Percentiles rank a stretch among this genome's conserved stretches.
Conservation (phyloP, 1,284 basidiomycete genomes). For the Naganishia sp. region DNA sequence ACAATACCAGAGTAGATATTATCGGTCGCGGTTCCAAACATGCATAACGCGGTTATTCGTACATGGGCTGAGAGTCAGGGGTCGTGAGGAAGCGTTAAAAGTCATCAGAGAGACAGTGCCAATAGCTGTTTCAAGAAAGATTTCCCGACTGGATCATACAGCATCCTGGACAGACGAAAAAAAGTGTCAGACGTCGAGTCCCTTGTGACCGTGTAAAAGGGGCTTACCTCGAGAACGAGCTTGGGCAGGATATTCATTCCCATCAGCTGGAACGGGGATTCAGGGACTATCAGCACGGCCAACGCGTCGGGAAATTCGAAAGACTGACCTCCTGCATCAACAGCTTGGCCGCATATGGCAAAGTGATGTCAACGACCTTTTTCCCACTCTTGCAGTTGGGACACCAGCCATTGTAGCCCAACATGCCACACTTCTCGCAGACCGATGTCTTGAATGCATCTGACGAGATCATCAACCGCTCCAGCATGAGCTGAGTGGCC, state of each 20-base stretch:
- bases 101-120: too few relatives aligned
- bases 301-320: not conserved
- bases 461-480: constrained; percentile 96
- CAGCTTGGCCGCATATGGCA: constrained; percentile 96
- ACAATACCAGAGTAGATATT: too few relatives aligned
- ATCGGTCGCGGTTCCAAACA: too few relatives aligned
- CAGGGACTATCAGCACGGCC: not conserved
- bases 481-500: constrained; percentile 91
- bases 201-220: not conserved
- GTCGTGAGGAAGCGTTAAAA: too few relatives aligned
- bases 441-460: constrained; percentile 97
- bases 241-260: constrained; percentile 92
- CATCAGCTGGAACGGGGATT: constrained; percentile 66
- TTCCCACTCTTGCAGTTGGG: constrained; percentile 95
- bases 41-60: too few relatives aligned
- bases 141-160: not conserved
- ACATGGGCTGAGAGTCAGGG: too few relatives aligned
- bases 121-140: too few relatives aligned
- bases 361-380: constrained; percentile 92
- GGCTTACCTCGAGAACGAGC: constrained; percentile 65
- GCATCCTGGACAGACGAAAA: constrained; percentile 14
- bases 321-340: constrained; percentile 87
- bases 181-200: not conserved
- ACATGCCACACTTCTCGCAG: constrained; percentile 89
- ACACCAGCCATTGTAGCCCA: constrained; percentile 97